These are phyloP conservation scores for Tylopilus felleus DNA, from an alignment of 768 basidiomycete genomes.

Conservation along the genomic window DNA sequence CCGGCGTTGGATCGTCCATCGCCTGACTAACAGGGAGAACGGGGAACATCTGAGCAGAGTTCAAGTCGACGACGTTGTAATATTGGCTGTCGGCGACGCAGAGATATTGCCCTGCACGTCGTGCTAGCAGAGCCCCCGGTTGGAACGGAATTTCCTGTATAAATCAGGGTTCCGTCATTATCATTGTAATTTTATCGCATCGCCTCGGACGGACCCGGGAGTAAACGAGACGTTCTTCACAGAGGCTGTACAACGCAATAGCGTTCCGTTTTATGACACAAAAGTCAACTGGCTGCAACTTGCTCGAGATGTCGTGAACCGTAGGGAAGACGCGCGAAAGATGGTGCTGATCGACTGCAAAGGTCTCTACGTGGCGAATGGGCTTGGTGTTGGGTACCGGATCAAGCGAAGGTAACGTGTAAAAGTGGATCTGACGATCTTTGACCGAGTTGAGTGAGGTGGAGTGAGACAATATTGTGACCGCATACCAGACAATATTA, in stretches of 20 bases:
- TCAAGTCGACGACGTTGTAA: slow-evolving; percentile 81
- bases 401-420: slow-evolving; percentile 77
- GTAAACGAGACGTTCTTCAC: slow-evolving; percentile 60
- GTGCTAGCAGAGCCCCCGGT: slow-evolving; percentile 53
- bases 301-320: slow-evolving; percentile 35
- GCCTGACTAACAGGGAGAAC: slow-evolving; percentile 81
- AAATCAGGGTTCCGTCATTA: background rate
- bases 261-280: slow-evolving; percentile 66
- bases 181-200: background rate
- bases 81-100: slow-evolving; percentile 70
- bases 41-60: slow-evolving; percentile 63
- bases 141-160: slow-evolving; percentile 70
- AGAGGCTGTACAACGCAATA: slow-evolving; percentile 60
- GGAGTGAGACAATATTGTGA: background rate
- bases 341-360: slow-evolving; percentile 81
- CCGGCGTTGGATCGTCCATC: slow-evolving; percentile 34
- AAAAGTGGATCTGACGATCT: slow-evolving; percentile 73
- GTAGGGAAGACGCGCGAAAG: slow-evolving; percentile 48
- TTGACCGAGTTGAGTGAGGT: slow-evolving; percentile 1
- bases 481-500: slow-evolving; percentile 71
- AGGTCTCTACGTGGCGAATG: slow-evolving; percentile 72
- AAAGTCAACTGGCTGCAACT: slow-evolving; percentile 59
- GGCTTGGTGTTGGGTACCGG: slow-evolving; percentile 67
- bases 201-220: slow-evolving; percentile 46
- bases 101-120: slow-evolving; percentile 57